Evolutionary conservation across 331 rosid species (phyloP), one percentile per base, ranked within the genome.

Genomic region (Acacia pycnantha): DNA sequence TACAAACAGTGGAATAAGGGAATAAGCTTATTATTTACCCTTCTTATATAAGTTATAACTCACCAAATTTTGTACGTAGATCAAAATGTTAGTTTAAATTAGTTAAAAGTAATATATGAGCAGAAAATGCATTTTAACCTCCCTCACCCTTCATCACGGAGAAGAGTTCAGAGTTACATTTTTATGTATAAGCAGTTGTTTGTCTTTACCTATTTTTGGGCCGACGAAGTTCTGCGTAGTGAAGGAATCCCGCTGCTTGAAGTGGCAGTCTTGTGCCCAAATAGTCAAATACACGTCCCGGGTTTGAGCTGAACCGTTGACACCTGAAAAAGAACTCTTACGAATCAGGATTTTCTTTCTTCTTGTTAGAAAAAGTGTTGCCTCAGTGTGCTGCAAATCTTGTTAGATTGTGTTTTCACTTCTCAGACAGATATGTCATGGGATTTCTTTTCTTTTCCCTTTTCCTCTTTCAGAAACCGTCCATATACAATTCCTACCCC

Each of bases 201-300:
- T 33, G 37, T 33, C 37, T 33, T 46, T 9, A 87, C 95, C 88
- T 61, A 35, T 81, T 82, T 83, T 80, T 89, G 88, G 80, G 90
- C 65, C 2, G 92, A 86, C 66, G 90, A 91, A 74, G 77, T 85
- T 67, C 89, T 90, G 70, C 86, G 76, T 74, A 87, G 73, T 1
- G 92, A 84, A 77, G 94, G 88, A 84, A 87, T 82, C 94, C 91
- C 88, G 76, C 92, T 73, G 84, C 92, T 91, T 27, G 96, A 88
- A 88, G 86, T 79, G 79, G 88, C 88, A 37, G 89, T n/a, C 35
- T 82, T 88, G 65, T 50, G 81, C 66, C 88, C 87, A 41, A 87
- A n/a, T n/a, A n/a, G n/a, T n/a, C n/a, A n/a, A n/a, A 77, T 31
- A 87, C 89, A 27, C 83, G 90, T 69, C 84, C 86, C n/a, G 53